Evolutionary conservation across 148 eudicot species (phyloP), one percentile per base, ranked within the genome.

Genomic region (Vaccinium vitisidaea): DNA sequence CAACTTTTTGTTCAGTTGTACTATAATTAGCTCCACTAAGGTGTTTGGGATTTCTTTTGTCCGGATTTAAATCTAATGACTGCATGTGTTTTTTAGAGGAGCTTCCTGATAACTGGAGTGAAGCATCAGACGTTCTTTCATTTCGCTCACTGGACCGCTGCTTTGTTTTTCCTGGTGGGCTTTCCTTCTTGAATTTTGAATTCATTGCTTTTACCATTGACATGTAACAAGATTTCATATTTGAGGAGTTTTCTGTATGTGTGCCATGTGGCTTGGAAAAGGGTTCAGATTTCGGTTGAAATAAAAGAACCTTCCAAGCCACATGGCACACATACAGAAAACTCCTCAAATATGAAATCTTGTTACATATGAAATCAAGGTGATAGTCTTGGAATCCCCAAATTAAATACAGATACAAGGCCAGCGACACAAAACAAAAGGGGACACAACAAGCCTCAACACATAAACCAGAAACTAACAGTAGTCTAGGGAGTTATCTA

Each of bases 91-190:
- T 86, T 80, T 67, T 89, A 95, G 98, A 90, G 90, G 89, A 94
- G 83, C 91, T 95, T 85, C 95, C 95, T 85, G 93, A 90, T 80
- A 88, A 87, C 84, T 95, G 98, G 98, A 70, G 61, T 58, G 89
- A 86, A 82, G 92, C 90, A 56, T 89, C 94, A 80, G 92, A 95
- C 86, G 90, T 93, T 63, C 89, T 84, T 79, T 91, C 94, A 79
- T 90, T 95, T 79, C 88, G 89, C 73, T 87, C 96, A 83, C 83
- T 93, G 75, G 98, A 97, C 84, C 98, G 99, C 79, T 88, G 88
- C 86, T 97, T 97, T 89, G 93, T 97, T 87, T 95, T 97, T 59
- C 95, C 99, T 74, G 98, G 99, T 95, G 88, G 75, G 79, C 81
- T 74, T 63, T 76, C 75, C 55, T 74, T 23, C 25, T 70, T 50